Evolutionary conservation across 2,329 filamentous ascomycete species (phyloP), one percentile per base, ranked within the genome.

Genomic region (Paraphoma chrysanthemicola): DNA sequence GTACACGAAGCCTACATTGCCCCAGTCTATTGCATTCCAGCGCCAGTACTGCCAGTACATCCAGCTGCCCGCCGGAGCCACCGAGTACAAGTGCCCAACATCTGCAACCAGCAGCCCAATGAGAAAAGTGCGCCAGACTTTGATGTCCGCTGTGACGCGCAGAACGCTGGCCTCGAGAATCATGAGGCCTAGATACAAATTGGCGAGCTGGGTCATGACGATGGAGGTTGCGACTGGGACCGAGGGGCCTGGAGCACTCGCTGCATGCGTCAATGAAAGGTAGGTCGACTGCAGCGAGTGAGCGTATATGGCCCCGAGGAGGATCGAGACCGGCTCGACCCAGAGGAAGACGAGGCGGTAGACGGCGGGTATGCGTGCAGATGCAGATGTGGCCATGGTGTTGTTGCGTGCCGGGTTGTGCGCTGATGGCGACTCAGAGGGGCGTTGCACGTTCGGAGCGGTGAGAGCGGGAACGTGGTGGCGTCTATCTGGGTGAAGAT

Each of bases 141-240:
- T 80, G 33, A 88, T 70, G 77, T 93, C 88, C 48, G 80, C 79
- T 6, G 90, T 91, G 14, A 85, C 82, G 42, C 91, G 87, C 62
- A 94, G 82, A 11, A 94, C 88, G 23, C 92, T 77, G 1, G 89
- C 90, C 78, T 95, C 90, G 78, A 90, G 92, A 68, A 94, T 77
- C 53, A 89, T 86, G 75, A 93, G 91, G 55, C 91, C 84, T 39
- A 93, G 76, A 78, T 93, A 94, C 60, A 93, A 81, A 76, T 92
- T 93, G 43, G 89, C 89, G 31, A 94, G 84, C 78, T 94, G 91
- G 16, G 87, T 86, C 67, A 93, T 81, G 41, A 87, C 86, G 56
- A 93, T 86, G 9, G 85, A 84, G 1, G 89, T 90, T 41, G 82
- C 83, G 36, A 84, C 77, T 1, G 89, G 86, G 6, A 88, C 74